A percentile compares a stretch with the other conserved stretches of the same genome.
These are phyloP conservation scores for Suillus placidus DNA, from an alignment of 768 basidiomycete species.

Conservation along the genomic window DNA sequence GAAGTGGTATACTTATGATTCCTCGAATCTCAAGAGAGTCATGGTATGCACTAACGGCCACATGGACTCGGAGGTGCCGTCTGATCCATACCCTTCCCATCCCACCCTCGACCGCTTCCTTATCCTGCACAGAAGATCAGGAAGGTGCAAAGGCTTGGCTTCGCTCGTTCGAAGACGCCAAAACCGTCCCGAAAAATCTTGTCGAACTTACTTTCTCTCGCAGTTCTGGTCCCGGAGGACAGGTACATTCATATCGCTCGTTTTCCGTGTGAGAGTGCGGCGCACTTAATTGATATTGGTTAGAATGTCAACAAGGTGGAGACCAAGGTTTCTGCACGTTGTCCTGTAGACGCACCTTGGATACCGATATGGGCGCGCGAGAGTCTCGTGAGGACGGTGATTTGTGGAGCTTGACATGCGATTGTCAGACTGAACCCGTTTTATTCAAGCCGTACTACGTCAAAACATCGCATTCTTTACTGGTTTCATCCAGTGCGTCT, in stretches of 20 bases:
- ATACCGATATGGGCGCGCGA: conserved; percentile 69
- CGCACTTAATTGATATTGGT: background rate
- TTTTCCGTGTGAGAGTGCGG: background rate
- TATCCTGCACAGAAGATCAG: conserved; percentile 45
- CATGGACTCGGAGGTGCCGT: conserved; percentile 10
- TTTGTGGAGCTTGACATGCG: background rate
- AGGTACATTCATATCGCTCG: conserved; percentile 46
- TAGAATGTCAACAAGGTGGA: conserved; percentile 86
- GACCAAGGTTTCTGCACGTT: conserved; percentile 73
- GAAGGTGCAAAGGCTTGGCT: conserved; percentile 59
- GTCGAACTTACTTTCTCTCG: conserved; percentile 73
- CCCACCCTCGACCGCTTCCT: conserved; percentile 44
- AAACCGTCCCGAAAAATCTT: conserved; percentile 48
- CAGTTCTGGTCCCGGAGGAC: conserved; percentile 85
- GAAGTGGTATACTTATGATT: background rate
- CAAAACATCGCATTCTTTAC: conserved; percentile 65
- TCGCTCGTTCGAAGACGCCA: conserved; percentile 43
- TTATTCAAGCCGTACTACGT: conserved; percentile 60
- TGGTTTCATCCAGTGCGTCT: conserved; percentile 67
- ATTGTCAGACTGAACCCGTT: conserved; percentile 2
- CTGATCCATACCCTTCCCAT: conserved; percentile 35
- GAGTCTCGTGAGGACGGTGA: conserved; percentile 50
- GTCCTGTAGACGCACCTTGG: conserved; percentile 60
- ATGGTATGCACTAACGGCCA: background rate
- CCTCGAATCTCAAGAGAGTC: background rate